Conservation (phyloP, 2,329 filamentous ascomycete genomes). For the Conoideocrella luteorostrata region DNA sequence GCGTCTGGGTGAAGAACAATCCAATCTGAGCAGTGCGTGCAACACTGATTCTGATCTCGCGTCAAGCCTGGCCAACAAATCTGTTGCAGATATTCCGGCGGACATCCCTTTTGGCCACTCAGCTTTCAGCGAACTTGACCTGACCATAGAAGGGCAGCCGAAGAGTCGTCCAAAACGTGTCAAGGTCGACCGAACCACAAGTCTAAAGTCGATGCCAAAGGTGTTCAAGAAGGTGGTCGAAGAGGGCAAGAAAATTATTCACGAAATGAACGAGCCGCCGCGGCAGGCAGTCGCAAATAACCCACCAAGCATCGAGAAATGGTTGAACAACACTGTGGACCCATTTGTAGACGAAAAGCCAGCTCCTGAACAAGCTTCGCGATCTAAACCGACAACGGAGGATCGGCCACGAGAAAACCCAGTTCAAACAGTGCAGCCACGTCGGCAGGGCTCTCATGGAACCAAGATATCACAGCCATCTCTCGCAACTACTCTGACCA, state of each 20-base stretch:
- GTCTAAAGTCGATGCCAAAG: slow-evolving; percentile 55
- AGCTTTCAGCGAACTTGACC: slow-evolving; percentile 59
- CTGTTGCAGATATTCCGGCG: slow-evolving; percentile 46
- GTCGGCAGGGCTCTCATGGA: slow-evolving; percentile 5
- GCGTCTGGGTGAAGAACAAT: slow-evolving; percentile 23
- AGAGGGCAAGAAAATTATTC: slow-evolving; percentile 59
- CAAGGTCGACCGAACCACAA: slow-evolving; percentile 47
- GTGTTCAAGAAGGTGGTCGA: slow-evolving; percentile 59
- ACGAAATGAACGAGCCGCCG: slow-evolving; percentile 52
- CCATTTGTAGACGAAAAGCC: slow-evolving; percentile 47
- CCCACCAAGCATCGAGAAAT: slow-evolving; percentile 59
- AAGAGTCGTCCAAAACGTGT: slow-evolving; percentile 33
- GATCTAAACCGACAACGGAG: neutral
- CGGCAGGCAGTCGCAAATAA: slow-evolving; percentile 44
- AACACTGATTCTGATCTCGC: slow-evolving; percentile 25
- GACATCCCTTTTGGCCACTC: slow-evolving; percentile 61
- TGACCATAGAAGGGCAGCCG: slow-evolving; percentile 44
- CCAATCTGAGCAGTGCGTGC: slow-evolving; percentile 18
- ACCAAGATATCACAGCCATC: slow-evolving; percentile 1
- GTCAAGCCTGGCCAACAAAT: slow-evolving; percentile 39
- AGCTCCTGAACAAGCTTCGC: neutral
- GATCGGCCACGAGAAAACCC: slow-evolving; percentile 1
- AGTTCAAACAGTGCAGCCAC: neutral
- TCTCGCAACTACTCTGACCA: neutral
- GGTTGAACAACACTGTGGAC: slow-evolving; percentile 57